phyloP scores from a whole-genome alignment of 2,329 filamentous ascomycete genomes.

The Alternaria solani region DNA sequence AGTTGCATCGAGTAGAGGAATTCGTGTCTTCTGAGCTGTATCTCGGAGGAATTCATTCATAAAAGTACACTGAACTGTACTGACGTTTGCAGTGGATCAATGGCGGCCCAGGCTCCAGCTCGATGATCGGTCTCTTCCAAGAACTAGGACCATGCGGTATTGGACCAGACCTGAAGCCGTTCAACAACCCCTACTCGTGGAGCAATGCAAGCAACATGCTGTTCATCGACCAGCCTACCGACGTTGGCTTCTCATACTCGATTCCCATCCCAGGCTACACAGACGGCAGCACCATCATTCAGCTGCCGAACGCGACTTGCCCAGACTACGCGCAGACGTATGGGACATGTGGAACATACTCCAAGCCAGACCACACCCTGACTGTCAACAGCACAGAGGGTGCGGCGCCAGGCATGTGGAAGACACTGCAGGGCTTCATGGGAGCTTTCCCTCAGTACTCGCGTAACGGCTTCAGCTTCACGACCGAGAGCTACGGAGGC shows the following conservation, averaged over 20 bases:
- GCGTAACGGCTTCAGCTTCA: conserved; percentile 62
- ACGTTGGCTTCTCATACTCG: conserved; percentile 67
- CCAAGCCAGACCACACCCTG: conserved; percentile 58
- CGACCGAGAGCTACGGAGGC: conserved; percentile 66
- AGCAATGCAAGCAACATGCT: conserved; percentile 72
- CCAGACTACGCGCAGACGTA: conserved; percentile 58
- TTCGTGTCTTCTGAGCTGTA: not conserved
- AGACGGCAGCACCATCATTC: conserved; percentile 51
- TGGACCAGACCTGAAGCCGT: conserved; percentile 56
- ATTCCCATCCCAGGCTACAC: conserved; percentile 53
- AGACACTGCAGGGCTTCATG: conserved; percentile 69
- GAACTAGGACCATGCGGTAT: conserved; percentile 64
- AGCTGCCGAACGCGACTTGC: conserved; percentile 58
- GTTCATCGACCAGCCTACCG: conserved; percentile 72
- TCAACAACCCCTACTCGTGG: conserved; percentile 70
- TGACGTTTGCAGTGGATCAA: conserved; percentile 57
- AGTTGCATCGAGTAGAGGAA: not conserved
- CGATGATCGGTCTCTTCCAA: conserved; percentile 64
- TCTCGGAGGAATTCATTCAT: no score
- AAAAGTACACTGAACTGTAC: not conserved
- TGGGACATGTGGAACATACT: conserved; percentile 64
- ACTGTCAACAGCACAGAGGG: conserved; percentile 62
- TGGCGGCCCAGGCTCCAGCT: conserved; percentile 65
- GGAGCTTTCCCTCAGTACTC: conserved; percentile 63
- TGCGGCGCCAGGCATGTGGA: conserved; percentile 68